phyloP scores from a whole-genome alignment of 2,329 filamentous ascomycete species.

The Talaromyces amestolkiae region DNA sequence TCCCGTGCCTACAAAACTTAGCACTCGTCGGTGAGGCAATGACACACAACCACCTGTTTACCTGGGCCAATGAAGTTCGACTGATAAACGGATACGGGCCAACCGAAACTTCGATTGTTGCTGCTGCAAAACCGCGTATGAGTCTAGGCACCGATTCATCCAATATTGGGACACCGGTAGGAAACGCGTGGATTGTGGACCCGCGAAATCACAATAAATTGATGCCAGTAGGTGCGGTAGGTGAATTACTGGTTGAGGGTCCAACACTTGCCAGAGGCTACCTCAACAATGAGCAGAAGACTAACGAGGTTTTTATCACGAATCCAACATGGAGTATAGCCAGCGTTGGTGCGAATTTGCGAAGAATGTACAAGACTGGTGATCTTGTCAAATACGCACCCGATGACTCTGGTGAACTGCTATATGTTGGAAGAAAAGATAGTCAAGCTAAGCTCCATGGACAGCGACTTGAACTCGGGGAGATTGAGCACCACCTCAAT shows the following conservation, averaged over 20 bases:
- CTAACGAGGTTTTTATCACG: constrained; percentile 36
- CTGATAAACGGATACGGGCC: constrained; percentile 20
- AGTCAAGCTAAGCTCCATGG: constrained; percentile 44
- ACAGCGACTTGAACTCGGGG: constrained; percentile 44
- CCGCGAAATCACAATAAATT: constrained; percentile 45
- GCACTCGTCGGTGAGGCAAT: constrained; percentile 44
- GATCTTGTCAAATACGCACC: constrained; percentile 36
- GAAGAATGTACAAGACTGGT: constrained; percentile 39
- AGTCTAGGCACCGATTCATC: constrained; percentile 24
- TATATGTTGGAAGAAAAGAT: constrained; percentile 35
- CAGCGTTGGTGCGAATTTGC: constrained; percentile 27
- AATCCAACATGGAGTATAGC: constrained; percentile 45
- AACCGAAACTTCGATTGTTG: constrained; percentile 18
- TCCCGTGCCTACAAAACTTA: constrained; percentile 39
- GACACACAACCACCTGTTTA: constrained; percentile 34
- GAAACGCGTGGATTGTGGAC: constrained; percentile 46
- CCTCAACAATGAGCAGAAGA: constrained; percentile 42
- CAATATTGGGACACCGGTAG: constrained; percentile 39
- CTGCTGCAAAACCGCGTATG: constrained; percentile 16
- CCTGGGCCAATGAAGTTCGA: constrained; percentile 11
- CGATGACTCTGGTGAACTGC: constrained; percentile 37
- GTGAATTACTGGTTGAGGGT: constrained; percentile 44
- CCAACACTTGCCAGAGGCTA: constrained; percentile 46
- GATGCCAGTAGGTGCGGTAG: constrained; percentile 42
- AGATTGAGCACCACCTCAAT: constrained; percentile 38